Evolutionary conservation across 495 filamentous ascomycete species (phyloP).

Genomic region (Pseudevernia furfuracea): DNA sequence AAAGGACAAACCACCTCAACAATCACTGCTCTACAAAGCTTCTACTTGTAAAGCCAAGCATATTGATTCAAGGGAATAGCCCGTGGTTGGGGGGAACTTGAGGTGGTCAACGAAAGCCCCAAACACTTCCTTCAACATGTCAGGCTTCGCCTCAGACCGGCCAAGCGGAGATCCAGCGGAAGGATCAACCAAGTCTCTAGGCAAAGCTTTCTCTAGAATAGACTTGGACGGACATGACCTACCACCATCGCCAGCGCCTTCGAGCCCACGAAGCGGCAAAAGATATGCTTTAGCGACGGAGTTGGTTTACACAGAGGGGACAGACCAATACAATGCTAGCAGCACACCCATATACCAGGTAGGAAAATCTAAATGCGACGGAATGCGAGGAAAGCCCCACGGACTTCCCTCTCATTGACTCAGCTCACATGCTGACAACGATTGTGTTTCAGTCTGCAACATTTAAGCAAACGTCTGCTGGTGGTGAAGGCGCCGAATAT

Average conservation of each 20-base stretch:
- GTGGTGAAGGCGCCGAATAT: slow-evolving; percentile 68
- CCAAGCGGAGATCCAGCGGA: neutral
- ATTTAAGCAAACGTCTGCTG: slow-evolving; percentile 85
- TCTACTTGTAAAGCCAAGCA: neutral
- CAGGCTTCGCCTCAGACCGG: neutral
- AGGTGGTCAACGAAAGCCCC: neutral
- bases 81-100: neutral
- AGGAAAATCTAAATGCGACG: slow-evolving; percentile 11
- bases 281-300: slow-evolving; percentile 92
- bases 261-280: slow-evolving; percentile 73
- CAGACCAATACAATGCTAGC: slow-evolving; percentile 91
- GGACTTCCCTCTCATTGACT: neutral
- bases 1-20: neutral
- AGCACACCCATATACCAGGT: slow-evolving; percentile 94
- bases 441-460: slow-evolving; percentile 63
- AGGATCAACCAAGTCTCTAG: slow-evolving; percentile 29
- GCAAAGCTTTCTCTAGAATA: slow-evolving; percentile 64
- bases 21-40: neutral
- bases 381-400: neutral
- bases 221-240: slow-evolving; percentile 86
- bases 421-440: slow-evolving; percentile 4
- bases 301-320: slow-evolving; percentile 89
- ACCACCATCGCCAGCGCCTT: slow-evolving; percentile 90
- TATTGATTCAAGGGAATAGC: neutral
- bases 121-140: slow-evolving; percentile 3